Evolutionary conservation across 2,329 filamentous ascomycete species (phyloP).

Genomic region (Moelleriella libera): DNA sequence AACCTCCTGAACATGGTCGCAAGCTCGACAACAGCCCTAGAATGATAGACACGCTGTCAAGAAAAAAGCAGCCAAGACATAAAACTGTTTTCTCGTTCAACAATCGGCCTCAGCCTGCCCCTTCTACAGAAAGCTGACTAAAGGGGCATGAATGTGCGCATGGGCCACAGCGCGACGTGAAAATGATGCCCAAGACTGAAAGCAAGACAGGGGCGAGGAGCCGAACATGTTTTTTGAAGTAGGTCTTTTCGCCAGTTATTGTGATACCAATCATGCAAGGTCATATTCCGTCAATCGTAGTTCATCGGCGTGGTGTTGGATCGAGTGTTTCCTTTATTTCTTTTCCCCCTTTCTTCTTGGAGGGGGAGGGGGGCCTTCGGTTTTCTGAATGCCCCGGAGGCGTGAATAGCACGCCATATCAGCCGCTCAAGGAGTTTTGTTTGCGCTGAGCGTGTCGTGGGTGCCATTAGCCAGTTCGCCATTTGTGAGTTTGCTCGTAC

Average conservation of each 20-base stretch:
- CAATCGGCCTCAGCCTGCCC: too few species aligned
- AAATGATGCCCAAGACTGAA: background rate
- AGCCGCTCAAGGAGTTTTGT: background rate
- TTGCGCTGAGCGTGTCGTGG: conserved; percentile 7
- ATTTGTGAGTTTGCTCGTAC: conserved; percentile 12
- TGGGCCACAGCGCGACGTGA: background rate
- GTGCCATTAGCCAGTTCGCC: conserved; percentile 15
- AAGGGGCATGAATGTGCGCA: too few species aligned
- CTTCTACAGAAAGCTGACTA: too few species aligned
- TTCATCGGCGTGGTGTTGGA: background rate
- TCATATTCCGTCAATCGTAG: background rate
- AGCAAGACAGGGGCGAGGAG: background rate
- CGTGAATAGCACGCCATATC: background rate
- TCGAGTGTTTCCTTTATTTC: background rate
- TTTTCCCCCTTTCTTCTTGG: background rate
- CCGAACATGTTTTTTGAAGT: background rate
- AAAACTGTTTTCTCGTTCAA: too few species aligned
- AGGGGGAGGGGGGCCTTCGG: too few species aligned
- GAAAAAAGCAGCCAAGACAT: too few species aligned
- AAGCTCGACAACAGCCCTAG: too few species aligned
- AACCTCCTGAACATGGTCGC: too few species aligned
- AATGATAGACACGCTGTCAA: too few species aligned
- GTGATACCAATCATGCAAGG: background rate
- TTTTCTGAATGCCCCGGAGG: too few species aligned
- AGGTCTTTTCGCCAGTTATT: background rate